Percentiles rank a stretch among this genome's conserved stretches.
These are phyloP conservation scores for Cladophialophora chaetospira DNA, from an alignment of 2,329 filamentous ascomycete species.

Conservation along the genomic window DNA sequence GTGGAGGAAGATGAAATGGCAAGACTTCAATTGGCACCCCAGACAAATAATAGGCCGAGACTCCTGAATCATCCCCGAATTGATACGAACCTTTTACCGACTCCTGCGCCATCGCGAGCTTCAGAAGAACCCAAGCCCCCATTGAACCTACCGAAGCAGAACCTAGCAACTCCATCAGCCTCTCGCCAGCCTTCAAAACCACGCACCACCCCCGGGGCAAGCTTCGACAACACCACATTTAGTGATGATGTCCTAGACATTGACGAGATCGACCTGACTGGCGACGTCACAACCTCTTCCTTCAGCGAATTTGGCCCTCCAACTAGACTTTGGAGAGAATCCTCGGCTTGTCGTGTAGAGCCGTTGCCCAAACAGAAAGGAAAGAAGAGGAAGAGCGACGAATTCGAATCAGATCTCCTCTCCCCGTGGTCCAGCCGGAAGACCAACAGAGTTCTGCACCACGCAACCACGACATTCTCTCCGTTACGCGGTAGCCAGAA, in stretches of 20 bases:
- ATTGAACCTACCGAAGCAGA: conserved; percentile 10
- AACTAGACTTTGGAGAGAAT: conserved; percentile 47
- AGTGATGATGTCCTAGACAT: conserved; percentile 39
- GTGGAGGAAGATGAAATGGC: conserved; percentile 42
- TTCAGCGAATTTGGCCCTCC: conserved; percentile 46
- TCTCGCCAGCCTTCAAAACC: conserved; percentile 12
- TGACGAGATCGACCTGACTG: conserved; percentile 46
- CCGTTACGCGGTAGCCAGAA: conserved; percentile 7
- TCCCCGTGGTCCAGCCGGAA: conserved; percentile 17
- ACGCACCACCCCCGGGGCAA: conserved; percentile 15
- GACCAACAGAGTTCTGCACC: conserved; percentile 12
- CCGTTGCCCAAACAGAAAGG: conserved; percentile 42
- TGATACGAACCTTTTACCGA: conserved; percentile 22
- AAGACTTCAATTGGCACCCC: conserved; percentile 45
- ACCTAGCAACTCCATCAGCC: conserved; percentile 30
- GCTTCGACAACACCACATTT: conserved; percentile 18
- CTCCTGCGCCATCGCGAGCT: conserved; percentile 27
- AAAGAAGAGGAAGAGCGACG: conserved; percentile 54
- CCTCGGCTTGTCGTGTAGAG: conserved; percentile 42
- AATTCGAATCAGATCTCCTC: conserved; percentile 37
- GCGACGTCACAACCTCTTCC: conserved; percentile 41
- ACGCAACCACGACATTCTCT: neutral
- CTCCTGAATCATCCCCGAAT: conserved; percentile 35
- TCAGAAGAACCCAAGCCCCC: conserved; percentile 14
- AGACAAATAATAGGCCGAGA: conserved; percentile 44